Conservation (phyloP, 225 moss, liverwort and hornwort species). For the Rhytidiadelphus loreus region DNA sequence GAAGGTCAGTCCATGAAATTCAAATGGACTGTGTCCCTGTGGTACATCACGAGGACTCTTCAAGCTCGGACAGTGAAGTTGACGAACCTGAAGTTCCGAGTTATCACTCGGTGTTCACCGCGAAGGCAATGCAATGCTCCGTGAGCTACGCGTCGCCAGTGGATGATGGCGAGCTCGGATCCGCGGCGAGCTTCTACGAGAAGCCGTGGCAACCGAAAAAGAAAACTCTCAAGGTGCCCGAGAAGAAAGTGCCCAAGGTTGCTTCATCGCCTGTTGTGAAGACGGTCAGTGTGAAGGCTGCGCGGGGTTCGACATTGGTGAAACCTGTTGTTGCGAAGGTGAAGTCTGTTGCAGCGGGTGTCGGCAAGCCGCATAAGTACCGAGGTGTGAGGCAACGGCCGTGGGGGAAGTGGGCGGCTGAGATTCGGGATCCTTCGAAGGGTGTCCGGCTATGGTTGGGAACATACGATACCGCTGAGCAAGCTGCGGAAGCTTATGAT, state of each 20-base stretch:
- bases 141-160: slow-evolving; percentile 43
- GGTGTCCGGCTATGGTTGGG: slow-evolving; percentile 44
- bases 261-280: neutral
- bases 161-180: neutral
- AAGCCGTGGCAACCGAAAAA: slow-evolving; percentile 8
- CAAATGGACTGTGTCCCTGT: neutral
- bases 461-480: slow-evolving; percentile 41
- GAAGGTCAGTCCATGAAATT: slow-evolving; percentile 11
- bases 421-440: slow-evolving; percentile 47
- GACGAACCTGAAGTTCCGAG: slow-evolving; percentile 47
- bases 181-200: neutral
- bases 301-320: neutral
- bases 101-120: slow-evolving; percentile 37
- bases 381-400: slow-evolving; percentile 42
- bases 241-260: slow-evolving; percentile 28
- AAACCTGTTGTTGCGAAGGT: neutral
- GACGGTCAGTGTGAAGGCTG: neutral
- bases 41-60: neutral
- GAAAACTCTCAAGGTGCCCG: neutral
- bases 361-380: slow-evolving; percentile 26
- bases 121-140: slow-evolving; percentile 57
- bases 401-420: slow-evolving; percentile 56
- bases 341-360: neutral
- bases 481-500: slow-evolving; percentile 44
- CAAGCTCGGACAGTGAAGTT: slow-evolving; percentile 16